Conservation (phyloP, 2,329 filamentous ascomycete genomes). For the Phialophora tarda region DNA sequence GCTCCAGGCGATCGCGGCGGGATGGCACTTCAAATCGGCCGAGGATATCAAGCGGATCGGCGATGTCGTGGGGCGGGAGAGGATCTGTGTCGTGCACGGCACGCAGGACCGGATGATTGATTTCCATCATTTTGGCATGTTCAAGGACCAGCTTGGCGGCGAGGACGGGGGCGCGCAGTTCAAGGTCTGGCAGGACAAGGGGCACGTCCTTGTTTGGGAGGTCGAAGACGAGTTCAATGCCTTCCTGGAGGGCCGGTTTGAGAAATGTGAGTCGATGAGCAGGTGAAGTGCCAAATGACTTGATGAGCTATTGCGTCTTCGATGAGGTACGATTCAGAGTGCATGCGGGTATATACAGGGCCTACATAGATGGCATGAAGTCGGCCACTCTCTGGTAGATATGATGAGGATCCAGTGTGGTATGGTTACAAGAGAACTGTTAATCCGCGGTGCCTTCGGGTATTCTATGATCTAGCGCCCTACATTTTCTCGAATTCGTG, state of each 20-base stretch:
- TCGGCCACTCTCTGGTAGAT: background rate
- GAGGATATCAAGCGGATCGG: slow-evolving; percentile 70
- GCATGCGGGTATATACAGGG: background rate
- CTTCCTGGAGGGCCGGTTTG: slow-evolving; percentile 60
- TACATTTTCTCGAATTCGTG: background rate
- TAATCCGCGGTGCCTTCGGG: background rate
- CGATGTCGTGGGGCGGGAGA: slow-evolving; percentile 70
- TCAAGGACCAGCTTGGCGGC: slow-evolving; percentile 70
- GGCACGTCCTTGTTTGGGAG: slow-evolving; percentile 78
- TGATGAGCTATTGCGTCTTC: background rate
- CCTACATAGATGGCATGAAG: background rate
- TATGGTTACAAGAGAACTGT: background rate
- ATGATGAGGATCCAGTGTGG: background rate
- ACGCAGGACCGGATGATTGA: slow-evolving; percentile 78
- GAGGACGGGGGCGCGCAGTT: slow-evolving; percentile 53
- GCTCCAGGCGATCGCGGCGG: slow-evolving; percentile 77
- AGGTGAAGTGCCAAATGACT: background rate
- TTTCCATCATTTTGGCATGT: slow-evolving; percentile 69
- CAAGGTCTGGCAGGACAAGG: slow-evolving; percentile 69
- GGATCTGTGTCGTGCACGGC: slow-evolving; percentile 80
- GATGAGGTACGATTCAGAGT: too few species aligned
- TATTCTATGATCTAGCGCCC: background rate
- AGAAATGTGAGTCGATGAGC: slow-evolving; percentile 9
- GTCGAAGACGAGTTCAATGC: slow-evolving; percentile 70
- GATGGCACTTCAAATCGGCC: slow-evolving; percentile 76